phyloP scores from a whole-genome alignment of 176 grass and related monocot species.

The Otatea glauca region DNA sequence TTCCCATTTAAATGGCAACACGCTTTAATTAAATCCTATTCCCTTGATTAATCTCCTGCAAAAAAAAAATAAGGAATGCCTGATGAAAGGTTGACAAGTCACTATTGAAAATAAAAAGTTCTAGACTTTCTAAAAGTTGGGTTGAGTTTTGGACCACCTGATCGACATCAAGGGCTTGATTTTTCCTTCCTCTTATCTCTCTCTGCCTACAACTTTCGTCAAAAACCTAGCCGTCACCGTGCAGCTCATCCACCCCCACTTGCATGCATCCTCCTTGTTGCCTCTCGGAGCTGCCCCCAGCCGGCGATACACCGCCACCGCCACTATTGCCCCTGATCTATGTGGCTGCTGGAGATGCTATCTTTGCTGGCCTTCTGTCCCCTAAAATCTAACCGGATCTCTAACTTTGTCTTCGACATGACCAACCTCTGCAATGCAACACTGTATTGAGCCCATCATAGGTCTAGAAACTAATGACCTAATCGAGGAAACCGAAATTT shows the following conservation, averaged over 20 bases:
- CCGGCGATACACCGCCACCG: too few species aligned
- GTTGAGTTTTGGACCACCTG: background rate
- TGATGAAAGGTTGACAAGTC: background rate
- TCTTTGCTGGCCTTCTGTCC: too few species aligned
- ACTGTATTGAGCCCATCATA: background rate
- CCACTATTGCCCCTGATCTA: too few species aligned
- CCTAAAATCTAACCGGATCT: too few species aligned
- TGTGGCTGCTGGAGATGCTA: background rate
- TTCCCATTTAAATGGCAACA: conserved; percentile 29
- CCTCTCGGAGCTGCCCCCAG: background rate
- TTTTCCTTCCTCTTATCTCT: background rate
- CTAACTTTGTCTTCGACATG: background rate
- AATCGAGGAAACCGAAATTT: too few species aligned
- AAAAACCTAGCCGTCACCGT: background rate
- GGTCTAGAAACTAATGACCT: background rate
- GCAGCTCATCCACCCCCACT: background rate
- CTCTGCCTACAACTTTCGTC: background rate
- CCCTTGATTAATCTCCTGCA: background rate
- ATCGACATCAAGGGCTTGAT: background rate
- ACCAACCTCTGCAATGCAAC: background rate
- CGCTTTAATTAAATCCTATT: conserved; percentile 1
- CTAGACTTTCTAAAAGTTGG: background rate
- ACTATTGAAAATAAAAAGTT: background rate
- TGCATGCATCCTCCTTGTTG: background rate
- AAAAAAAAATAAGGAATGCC: background rate